A percentile compares a stretch with the other conserved stretches of the same genome.
These are phyloP conservation scores for Sporobolomyces phaffii DNA, from an alignment of 768 basidiomycete species.

Conservation along the genomic window DNA sequence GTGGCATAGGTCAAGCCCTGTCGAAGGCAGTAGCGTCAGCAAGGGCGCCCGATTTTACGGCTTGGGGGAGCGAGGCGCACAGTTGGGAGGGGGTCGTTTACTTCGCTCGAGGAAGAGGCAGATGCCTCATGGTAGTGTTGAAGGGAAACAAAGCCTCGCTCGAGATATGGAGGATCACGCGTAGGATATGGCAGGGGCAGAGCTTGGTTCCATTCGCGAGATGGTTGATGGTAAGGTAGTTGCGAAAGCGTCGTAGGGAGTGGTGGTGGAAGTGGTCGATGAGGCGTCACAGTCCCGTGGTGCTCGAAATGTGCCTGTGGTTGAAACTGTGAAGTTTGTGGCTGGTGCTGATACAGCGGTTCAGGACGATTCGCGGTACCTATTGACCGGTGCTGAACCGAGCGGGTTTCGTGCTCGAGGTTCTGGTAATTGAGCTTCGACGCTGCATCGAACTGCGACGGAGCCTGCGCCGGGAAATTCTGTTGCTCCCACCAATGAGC, in stretches of 20 bases:
- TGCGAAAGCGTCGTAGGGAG: neutral
- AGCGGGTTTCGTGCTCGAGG: too few species aligned
- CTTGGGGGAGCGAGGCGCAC: too few species aligned
- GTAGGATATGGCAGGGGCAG: neutral
- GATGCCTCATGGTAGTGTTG: neutral
- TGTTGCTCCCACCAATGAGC: too few species aligned
- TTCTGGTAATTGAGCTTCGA: too few species aligned
- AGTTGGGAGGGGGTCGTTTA: neutral
- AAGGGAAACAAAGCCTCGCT: neutral
- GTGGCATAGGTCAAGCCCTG: neutral
- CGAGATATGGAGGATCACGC: neutral
- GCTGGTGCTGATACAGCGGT: neutral
- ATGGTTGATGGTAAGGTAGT: neutral
- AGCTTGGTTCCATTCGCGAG: slow-evolving; percentile 1
- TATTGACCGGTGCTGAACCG: too few species aligned
- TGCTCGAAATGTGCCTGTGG: neutral
- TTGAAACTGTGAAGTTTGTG: neutral
- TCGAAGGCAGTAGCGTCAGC: too few species aligned
- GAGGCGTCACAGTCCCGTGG: too few species aligned
- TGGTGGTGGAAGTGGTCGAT: neutral
- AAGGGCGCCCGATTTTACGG: too few species aligned
- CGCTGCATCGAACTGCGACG: too few species aligned
- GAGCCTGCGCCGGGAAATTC: too few species aligned
- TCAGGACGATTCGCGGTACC: too few species aligned
- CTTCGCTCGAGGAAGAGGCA: neutral